Base-by-base conservation (phyloP, 225 moss, liverwort and hornwort species). In the Marchantia polymorpha region DNA sequence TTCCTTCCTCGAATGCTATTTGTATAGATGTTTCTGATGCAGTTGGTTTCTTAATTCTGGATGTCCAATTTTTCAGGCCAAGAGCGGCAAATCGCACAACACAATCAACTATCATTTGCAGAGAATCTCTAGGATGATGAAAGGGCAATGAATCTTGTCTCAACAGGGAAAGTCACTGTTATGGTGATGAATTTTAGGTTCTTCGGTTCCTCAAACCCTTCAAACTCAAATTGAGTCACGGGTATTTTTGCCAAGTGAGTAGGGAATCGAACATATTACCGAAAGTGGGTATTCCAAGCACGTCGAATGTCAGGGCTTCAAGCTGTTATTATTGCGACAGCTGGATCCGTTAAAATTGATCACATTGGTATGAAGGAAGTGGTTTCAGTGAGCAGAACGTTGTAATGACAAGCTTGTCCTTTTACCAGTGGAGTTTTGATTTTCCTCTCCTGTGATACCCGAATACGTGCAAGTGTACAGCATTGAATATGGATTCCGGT, bases 101-200 rank as follows among this genome's bases (percentile, higher is more conserved):
- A 92, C 97, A 19, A 92, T 99, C 83, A 99, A 99, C 75, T 91
- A 93, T 85, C 97, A 99, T 78, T 81, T 95, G 74, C 95, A 99
- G 73, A 94, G 97, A 90, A 93, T 95, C 89, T 92, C 93, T 72
- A 88, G 85, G 80, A 89, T 93, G 93, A 95, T 99, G 97, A 93
- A 90, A 81, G 87, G 87, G 69, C 86, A 83, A 17, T 86, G 76
- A 81, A 7, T 12, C 39, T 25, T 39, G 56, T 22, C 17, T 22
- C 2, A 7, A 31, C 31, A 8, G 10, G 31, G 22, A 26, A 39
- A 9, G 59, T 31, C 56, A 22, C 55, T 31, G 27, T 25, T 16
- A 53, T 15, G 54, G n/a, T 12, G 53, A 55, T 26, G 14, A 13
- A 14, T 19, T 55, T 75, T 25, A 29, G 52, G 7, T 59, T 56